Base-by-base conservation (phyloP, 805 yeast species). In the Metschnikowia kofuensis region DNA sequence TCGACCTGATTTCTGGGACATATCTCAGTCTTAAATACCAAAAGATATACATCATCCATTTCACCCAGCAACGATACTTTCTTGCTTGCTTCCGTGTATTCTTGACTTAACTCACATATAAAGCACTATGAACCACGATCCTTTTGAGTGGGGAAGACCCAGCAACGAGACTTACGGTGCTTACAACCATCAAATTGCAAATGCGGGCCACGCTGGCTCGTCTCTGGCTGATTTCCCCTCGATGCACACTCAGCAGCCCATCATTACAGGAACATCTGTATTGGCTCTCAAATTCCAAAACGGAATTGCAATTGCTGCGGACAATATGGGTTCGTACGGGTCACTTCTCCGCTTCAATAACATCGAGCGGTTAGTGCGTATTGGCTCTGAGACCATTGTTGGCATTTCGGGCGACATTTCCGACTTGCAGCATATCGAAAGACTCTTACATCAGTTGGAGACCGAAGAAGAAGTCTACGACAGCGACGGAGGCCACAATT, bases 261-360 rank as follows among this genome's bases (percentile, higher is more conserved):
- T 88, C 57, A 89, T 94, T 51, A 94, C 99, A 12, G 98, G 99
- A 64, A 89, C 98, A 0, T 89, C 97, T 34, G 99, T 94, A 21
- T 77, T 94, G 58, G 95, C 94, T 8, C 78, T 92, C 69, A 94
- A 91, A 70, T 94, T 84, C 74, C 76, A 87, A 54, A 87, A 86
- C 57, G 99, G 99, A 36, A 84, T 94, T 40, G 81, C 94, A 35
- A 77, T 94, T 69, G 98, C 99, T 2, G 97, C 99, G 6, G 99
- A 94, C 66, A 88, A 88, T 60, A 71, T 92, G 68, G 96, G 78
- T 12, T 85, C 97, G 0, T 94, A 92, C 65, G 99, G 99, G 0
- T 89, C 97, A 1, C 75, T 94, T 55, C 83, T 95, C 53, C 80
- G 97, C 60, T 87, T 92, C 71, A 85, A 79, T 52, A 83, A 91